A percentile compares a stretch with the other conserved stretches of the same genome.
These are phyloP conservation scores for Gonapodya prolifera DNA, from an alignment of 192 early-diverging fungal species.

Conservation along the genomic window DNA sequence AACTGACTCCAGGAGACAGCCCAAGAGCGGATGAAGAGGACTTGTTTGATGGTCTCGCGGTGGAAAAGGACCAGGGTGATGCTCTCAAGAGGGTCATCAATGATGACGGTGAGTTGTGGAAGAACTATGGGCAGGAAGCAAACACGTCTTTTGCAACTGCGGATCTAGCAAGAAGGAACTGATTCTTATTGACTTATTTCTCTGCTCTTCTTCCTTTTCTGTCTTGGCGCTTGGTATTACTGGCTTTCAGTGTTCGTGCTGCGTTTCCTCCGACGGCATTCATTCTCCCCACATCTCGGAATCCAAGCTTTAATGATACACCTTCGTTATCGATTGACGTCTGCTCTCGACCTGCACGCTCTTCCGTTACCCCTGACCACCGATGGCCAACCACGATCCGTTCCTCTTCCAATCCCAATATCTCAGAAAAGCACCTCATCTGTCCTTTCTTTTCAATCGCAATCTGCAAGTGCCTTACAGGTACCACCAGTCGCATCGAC, in stretches of 20 bases:
- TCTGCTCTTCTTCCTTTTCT: neutral
- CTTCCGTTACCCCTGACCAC: neutral
- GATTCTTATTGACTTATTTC: neutral
- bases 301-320: neutral
- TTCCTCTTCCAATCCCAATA: neutral
- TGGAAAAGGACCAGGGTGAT: neutral
- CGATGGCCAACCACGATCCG: neutral
- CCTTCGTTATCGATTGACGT: neutral
- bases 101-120: neutral
- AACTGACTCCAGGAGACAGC: too few relatives aligned
- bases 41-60: neutral
- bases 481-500: neutral
- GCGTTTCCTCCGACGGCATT: neutral
- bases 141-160: neutral
- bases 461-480: neutral
- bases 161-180: too few relatives aligned
- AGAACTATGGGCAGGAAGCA: too few relatives aligned
- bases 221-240: neutral
- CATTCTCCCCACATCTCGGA: neutral
- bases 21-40: neutral
- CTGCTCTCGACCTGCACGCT: neutral
- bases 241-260: neutral
- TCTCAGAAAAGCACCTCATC: too few relatives aligned
- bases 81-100: neutral
- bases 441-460: too few relatives aligned